These are phyloP conservation scores for Tolypocladium ophioglossoides DNA, from an alignment of 2,329 filamentous ascomycete genomes.

Conservation along the genomic window DNA sequence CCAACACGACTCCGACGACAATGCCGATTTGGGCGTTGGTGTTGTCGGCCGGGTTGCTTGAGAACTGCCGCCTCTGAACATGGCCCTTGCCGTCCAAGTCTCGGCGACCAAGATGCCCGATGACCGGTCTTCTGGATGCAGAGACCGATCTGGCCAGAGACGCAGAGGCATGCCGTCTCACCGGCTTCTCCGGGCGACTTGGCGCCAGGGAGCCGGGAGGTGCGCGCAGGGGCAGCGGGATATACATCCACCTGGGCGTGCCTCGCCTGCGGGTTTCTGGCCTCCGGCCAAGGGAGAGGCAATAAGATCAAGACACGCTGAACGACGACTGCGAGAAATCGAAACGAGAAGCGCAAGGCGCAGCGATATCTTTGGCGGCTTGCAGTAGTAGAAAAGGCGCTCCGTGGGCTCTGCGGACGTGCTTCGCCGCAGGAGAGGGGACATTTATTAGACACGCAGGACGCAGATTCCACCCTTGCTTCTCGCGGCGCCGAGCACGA, in stretches of 20 bases:
- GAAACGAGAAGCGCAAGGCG: neutral
- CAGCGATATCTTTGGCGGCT: neutral
- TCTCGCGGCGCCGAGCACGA: neutral
- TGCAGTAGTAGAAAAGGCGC: neutral
- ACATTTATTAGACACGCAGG: neutral
- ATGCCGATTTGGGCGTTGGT: conserved; percentile 32
- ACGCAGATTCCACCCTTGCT: neutral
- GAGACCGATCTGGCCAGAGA: neutral
- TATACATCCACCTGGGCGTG: conserved; percentile 18
- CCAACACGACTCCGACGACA: conserved; percentile 29
- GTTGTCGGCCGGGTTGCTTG: conserved; percentile 15
- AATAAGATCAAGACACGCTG: neutral
- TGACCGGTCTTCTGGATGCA: too few species aligned
- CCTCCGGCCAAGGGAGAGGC: neutral
- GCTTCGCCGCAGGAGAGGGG: neutral
- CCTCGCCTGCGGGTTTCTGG: neutral
- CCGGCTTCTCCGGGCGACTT: neutral
- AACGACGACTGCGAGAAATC: neutral
- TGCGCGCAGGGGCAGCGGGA: conserved; percentile 9
- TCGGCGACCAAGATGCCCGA: neutral
- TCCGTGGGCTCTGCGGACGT: neutral
- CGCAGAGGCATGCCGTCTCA: neutral
- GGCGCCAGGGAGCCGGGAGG: neutral
- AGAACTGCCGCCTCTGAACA: conserved; percentile 14
- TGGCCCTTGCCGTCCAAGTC: neutral